Percentiles rank a stretch among this genome's conserved stretches.
These are phyloP conservation scores for Mucor plumbeus DNA, from an alignment of 371 early-diverging fungal genomes.

Conservation along the genomic window DNA sequence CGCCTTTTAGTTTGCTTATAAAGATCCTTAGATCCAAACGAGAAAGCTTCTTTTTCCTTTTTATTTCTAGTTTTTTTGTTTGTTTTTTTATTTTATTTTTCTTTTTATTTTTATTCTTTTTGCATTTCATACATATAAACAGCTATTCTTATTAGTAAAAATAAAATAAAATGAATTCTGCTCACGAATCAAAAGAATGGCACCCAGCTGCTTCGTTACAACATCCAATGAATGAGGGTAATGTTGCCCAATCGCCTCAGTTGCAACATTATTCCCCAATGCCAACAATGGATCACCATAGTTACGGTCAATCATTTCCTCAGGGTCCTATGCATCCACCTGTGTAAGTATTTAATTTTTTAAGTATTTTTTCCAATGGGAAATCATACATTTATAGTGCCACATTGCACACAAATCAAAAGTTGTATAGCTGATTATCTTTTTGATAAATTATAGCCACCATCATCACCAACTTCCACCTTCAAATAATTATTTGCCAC, in stretches of 20 bases:
- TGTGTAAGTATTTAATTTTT: slow-evolving; percentile 35
- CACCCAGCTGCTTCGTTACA: slow-evolving; percentile 36
- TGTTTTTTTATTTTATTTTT: slow-evolving; percentile 13
- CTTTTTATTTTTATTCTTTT: background rate
- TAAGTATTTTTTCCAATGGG: slow-evolving; percentile 1
- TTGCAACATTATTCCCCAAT: slow-evolving; percentile 37
- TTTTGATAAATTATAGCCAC: background rate
- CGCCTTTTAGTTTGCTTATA: slow-evolving; percentile 27
- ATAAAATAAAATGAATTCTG: slow-evolving; percentile 36
- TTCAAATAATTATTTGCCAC: slow-evolving; percentile 31
- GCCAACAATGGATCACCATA: slow-evolving; percentile 34
- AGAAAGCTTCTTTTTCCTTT: slow-evolving; percentile 12
- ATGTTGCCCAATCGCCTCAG: slow-evolving; percentile 31
- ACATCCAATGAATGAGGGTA: slow-evolving; percentile 31
- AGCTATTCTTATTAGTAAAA: background rate
- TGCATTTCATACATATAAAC: background rate
- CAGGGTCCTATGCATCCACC: slow-evolving; percentile 43
- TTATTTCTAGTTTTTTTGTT: slow-evolving; percentile 11
- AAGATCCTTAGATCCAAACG: slow-evolving; percentile 24
- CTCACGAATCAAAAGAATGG: slow-evolving; percentile 49
- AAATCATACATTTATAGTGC: slow-evolving; percentile 18
- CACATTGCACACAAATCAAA: slow-evolving; percentile 27
- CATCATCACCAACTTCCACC: slow-evolving; percentile 37
- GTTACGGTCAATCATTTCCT: slow-evolving; percentile 33
- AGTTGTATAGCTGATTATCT: background rate